Base-by-base conservation (phyloP, 768 basidiomycete genomes). In the Gloeostereum incarnatum region DNA sequence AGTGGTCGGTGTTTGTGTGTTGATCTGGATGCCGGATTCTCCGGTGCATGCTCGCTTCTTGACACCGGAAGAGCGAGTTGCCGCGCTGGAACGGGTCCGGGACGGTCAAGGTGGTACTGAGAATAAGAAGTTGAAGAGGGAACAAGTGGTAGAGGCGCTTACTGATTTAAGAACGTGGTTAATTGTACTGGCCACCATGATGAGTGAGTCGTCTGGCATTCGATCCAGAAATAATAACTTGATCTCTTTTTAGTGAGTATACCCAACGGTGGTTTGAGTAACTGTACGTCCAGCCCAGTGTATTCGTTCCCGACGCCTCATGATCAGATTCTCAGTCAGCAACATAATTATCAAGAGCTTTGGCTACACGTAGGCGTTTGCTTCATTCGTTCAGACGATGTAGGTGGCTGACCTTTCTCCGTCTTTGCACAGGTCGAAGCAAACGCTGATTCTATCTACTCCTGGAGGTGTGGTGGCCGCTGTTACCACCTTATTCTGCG, bases 21-120 rank as follows among this genome's bases (percentile, higher is more conserved):
- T 81, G 6, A 56, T 81, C 6, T 76, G 68, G 70, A 60, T 81
- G 11, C 78, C 79, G 0, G 78, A 81, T 49, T 78, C 78, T 0
- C 79, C 78, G 3, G 73, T 79, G 3, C 69, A 73, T 45, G 78
- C 80, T 1, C 55, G 48, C 4, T 66, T 75, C 48, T 59, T 81
- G 11, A 73, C 67, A 0, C 63, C 60, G 38, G 71, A 78, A 47
- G 78, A 82, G 45, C 64, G 75, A 3, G 66, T 80, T 31, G 75
- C 78, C 27, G 75, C 66, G 2, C 54, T 81, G 24, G 80, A 81
- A 50, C 69, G 80, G 29, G 75, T 82, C 7, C 71, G 75, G n/a
- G 65, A 78, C 42, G 77, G 79, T 44, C 71, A 76, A 44, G 74
- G 75, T 30, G 81, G 79, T 1, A 78, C 71, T 1, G 66, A 69